Evolutionary conservation across 768 basidiomycete genomes (phyloP).

Genomic region (Pholiota conissans): DNA sequence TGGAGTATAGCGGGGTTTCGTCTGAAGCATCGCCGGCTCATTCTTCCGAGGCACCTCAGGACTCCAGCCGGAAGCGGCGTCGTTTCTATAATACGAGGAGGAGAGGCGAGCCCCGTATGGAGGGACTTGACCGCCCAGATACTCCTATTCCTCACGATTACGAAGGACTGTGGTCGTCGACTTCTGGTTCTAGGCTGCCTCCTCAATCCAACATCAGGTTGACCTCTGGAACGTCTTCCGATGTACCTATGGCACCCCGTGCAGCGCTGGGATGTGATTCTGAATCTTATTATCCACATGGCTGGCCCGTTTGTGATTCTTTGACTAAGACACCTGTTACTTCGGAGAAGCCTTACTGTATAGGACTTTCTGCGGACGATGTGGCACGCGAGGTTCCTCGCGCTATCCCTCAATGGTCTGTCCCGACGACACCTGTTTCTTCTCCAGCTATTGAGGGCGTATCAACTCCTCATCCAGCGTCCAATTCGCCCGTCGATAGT

Average conservation of each 20-base stretch:
- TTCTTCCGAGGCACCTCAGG: background rate
- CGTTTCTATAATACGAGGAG: background rate
- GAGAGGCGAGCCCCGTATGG: background rate
- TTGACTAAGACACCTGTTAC: background rate
- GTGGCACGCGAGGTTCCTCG: background rate
- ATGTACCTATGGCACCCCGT: background rate
- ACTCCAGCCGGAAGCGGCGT: background rate
- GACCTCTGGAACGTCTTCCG: background rate
- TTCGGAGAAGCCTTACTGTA: background rate
- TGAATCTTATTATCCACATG: background rate
- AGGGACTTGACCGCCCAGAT: background rate
- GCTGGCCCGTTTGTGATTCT: background rate
- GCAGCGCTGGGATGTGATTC: background rate
- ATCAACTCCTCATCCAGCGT: background rate
- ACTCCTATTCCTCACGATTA: background rate
- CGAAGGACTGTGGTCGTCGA: background rate
- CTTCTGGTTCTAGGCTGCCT: conserved; percentile 1
- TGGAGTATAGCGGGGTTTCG: conserved; percentile 11
- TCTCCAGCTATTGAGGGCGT: background rate
- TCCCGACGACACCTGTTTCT: background rate
- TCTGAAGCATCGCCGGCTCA: background rate
- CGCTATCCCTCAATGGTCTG: background rate
- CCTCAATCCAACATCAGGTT: background rate
- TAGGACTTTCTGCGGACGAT: background rate
- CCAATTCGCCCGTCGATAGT: background rate